Evolutionary conservation across 148 eudicot genomes (phyloP), one percentile per base, ranked within the genome.

Genomic region (Rhododendron molle): DNA sequence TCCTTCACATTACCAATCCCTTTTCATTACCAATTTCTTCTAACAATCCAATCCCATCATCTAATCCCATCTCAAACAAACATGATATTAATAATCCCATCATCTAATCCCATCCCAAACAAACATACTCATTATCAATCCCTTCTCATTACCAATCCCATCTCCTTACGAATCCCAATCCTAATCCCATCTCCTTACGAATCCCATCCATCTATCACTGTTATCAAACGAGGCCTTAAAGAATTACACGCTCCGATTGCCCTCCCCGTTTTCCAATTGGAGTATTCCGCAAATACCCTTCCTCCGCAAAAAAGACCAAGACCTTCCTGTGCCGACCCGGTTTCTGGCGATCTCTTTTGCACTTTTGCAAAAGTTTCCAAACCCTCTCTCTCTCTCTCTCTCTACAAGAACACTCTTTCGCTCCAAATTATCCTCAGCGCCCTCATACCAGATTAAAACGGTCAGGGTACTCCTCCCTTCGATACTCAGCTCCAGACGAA

Each of bases 361-460:
- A 28, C 60, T 65, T 34, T 54, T 0, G 36, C 38, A 47, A 40
- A 40, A 18, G 3, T 60, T 50, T 36, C 9, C 15, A 54, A 54
- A 54, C 60, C 54, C 71, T 36, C 71, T 11, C 83, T 36, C 83
- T 54, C 82, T 18, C 82, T 28, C 83, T 81, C 83, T 80, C 83
- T 80, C 76, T 11, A 3, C 76, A 32, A 12, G 20, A 71, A 30
- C 38, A 12, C 76, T 30, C 76, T 71, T 71, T 30, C 76, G 76
- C 83, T 54, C 44, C 60, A 50, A 52, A 30, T 54, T 54, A 5
- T 30, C 65, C 62, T 52, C 65, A 6, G 3, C 62, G 20, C 30
- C 43, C 62, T 80, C n/a, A 0, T 54, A 9, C 50, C 40, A 15
- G 82, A 32, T 52, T 80, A 32, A 26, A 79, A 30, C 65, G 26